Percentiles rank a stretch among this genome's conserved stretches.
phyloP scores from a whole-genome alignment of 345 rosid genomes.

The Rhodomyrtus tomentosa region DNA sequence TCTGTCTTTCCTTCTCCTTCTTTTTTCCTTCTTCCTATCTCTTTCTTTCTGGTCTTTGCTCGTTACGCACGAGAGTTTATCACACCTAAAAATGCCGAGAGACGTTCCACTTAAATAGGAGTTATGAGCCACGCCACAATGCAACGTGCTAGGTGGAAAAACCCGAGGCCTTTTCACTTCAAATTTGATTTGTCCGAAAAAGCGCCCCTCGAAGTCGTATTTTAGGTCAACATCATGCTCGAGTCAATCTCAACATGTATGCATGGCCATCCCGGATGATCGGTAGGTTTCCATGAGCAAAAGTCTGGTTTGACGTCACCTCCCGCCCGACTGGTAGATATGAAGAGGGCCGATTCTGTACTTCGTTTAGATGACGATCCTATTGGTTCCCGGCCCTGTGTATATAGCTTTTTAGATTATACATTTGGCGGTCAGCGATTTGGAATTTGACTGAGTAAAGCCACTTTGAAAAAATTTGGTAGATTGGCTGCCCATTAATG shows the following conservation, averaged over 20 bases:
- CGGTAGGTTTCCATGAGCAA: background rate
- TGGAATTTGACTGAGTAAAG: background rate
- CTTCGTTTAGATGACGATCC: background rate
- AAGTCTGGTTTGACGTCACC: background rate
- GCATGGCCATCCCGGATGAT: background rate
- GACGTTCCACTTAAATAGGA: background rate
- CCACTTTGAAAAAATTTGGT: background rate
- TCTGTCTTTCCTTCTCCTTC: background rate
- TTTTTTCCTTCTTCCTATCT: background rate
- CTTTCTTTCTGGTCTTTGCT: background rate
- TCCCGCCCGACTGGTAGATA: background rate
- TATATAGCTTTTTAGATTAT: background rate
- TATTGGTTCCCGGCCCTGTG: background rate
- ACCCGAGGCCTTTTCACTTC: background rate
- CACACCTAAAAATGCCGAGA: background rate
- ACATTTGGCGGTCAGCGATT: background rate
- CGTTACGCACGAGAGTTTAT: background rate
- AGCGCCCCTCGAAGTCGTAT: background rate
- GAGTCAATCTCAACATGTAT: background rate
- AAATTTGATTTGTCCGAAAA: background rate
- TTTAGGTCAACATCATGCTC: background rate
- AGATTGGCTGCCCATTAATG: background rate
- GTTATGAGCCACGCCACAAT: background rate
- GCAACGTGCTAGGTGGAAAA: background rate
- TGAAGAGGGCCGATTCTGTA: background rate